A percentile compares a stretch with the other conserved stretches of the same genome.
Evolutionary conservation across 1,284 basidiomycete species (phyloP).

Genomic region (Ustilago bromivora): DNA sequence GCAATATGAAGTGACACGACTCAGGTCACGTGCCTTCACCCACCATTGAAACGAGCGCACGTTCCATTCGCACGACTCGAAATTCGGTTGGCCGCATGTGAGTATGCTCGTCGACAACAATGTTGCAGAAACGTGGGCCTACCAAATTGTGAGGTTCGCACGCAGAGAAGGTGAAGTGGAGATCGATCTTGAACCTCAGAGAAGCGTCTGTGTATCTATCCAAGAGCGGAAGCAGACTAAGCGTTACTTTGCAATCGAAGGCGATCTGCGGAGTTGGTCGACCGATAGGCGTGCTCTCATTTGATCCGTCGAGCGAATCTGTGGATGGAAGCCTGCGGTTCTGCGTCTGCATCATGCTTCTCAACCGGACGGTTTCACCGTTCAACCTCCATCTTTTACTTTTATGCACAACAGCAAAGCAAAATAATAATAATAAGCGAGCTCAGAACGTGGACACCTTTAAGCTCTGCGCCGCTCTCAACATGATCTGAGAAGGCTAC

Average conservation of each 20-base stretch:
- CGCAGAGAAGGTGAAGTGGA: not conserved
- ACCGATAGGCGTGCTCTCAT: not conserved
- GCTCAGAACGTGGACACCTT: constrained; percentile 41
- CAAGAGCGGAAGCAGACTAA: not conserved
- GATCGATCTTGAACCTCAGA: not conserved
- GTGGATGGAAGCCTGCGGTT: constrained; percentile 1
- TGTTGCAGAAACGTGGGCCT: not conserved
- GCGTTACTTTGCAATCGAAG: not conserved
- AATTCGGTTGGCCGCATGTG: not conserved
- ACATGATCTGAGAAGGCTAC: not conserved
- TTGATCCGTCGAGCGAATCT: not conserved
- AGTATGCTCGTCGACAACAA: not conserved
- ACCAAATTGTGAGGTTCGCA: not conserved
- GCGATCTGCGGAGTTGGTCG: not conserved
- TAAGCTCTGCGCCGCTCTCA: not conserved
- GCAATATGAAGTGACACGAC: too few relatives aligned
- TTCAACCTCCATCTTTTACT: not conserved
- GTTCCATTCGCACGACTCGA: too few relatives aligned
- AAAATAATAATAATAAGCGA: constrained; percentile 16
- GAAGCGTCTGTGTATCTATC: not conserved
- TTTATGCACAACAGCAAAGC: constrained; percentile 21
- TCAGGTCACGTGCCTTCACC: too few relatives aligned
- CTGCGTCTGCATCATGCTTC: not conserved
- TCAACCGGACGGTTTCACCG: constrained; percentile 3
- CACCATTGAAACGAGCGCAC: too few relatives aligned